A percentile compares a stretch with the other conserved stretches of the same genome.
Conservation (phyloP, 1,139 yeast genomes). For the Geotrichum carabidarum region DNA sequence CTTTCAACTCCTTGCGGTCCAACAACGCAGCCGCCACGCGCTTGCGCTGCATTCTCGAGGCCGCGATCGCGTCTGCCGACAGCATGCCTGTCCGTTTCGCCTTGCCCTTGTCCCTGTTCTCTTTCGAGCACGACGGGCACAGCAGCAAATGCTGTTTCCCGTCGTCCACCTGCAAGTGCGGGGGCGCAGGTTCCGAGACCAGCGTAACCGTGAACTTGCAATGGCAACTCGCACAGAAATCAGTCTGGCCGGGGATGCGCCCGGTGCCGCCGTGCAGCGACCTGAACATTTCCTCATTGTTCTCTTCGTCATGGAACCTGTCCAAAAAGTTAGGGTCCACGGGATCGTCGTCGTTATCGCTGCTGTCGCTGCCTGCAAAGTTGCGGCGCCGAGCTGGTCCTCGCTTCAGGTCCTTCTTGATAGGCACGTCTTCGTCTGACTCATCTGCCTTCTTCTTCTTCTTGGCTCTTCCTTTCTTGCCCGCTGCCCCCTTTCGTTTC, state of each 20-base stretch:
- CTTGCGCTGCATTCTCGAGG: conserved; percentile 68
- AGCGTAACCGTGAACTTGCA: conserved; percentile 21
- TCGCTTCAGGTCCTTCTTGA: background rate
- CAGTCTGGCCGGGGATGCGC: conserved; percentile 29
- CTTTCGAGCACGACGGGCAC: conserved; percentile 60
- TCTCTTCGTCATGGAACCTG: conserved; percentile 25
- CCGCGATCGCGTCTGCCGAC: conserved; percentile 44
- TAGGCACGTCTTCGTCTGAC: background rate
- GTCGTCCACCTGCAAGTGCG: conserved; percentile 13
- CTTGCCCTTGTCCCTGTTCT: conserved; percentile 36
- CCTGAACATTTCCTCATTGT: conserved; percentile 22
- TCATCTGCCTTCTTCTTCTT: conserved; percentile 1
- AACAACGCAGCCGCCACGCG: conserved; percentile 78
- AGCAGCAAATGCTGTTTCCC: conserved; percentile 32
- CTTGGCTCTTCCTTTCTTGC: background rate
- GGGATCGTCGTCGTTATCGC: conserved; percentile 21
- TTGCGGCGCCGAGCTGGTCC: background rate
- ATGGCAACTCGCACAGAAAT: conserved; percentile 30
- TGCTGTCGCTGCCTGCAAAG: conserved; percentile 4
- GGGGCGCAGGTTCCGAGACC: conserved; percentile 19
- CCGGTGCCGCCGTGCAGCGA: conserved; percentile 17
- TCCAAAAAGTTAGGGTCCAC: background rate
- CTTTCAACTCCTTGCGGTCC: conserved; percentile 54
- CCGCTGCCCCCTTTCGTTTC: background rate
- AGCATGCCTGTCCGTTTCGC: conserved; percentile 40